Evolutionary conservation across 2,329 filamentous ascomycete species (phyloP).

Genomic region (Fusarium luffae): DNA sequence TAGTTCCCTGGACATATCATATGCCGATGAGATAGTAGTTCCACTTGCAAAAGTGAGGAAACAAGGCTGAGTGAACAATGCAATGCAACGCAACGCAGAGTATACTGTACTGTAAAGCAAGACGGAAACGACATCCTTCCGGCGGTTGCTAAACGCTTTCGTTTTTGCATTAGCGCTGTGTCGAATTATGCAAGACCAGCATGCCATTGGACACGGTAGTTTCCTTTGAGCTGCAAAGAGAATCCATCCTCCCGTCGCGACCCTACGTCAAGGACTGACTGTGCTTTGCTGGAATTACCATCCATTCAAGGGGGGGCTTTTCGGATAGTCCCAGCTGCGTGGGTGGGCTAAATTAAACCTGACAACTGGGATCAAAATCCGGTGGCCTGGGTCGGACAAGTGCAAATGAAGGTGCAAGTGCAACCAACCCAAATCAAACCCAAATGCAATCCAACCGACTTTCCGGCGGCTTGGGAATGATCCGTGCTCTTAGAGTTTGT

Average conservation of each 20-base stretch:
- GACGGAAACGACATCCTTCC: not conserved
- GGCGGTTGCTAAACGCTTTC: slow-evolving; percentile 2
- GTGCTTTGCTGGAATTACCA: not conserved
- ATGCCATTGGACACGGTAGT: slow-evolving; percentile 10
- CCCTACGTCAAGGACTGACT: not conserved
- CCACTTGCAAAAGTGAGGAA: slow-evolving; percentile 10
- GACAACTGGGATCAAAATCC: slow-evolving; percentile 40
- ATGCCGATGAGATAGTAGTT: slow-evolving; percentile 1
- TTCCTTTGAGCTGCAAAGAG: not conserved
- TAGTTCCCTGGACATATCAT: slow-evolving; percentile 10
- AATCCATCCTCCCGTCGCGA: not conserved
- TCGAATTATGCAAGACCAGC: slow-evolving; percentile 11
- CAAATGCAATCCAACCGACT: slow-evolving; percentile 12
- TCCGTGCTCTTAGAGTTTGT: slow-evolving; percentile 6
- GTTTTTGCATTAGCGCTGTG: not conserved
- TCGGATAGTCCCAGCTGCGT: slow-evolving; percentile 35
- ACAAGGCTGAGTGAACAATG: slow-evolving; percentile 1
- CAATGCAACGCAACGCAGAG: not conserved
- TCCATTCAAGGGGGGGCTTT: not conserved
- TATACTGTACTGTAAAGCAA: not conserved
- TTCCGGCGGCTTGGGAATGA: slow-evolving; percentile 40
- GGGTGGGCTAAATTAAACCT: slow-evolving; percentile 39
- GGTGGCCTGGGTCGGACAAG: slow-evolving; percentile 42
- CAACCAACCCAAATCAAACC: slow-evolving; percentile 4
- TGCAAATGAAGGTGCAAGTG: not conserved